Conservation (phyloP, 371 early-diverging fungal species). For the Sanchytrium tribonematis region DNA sequence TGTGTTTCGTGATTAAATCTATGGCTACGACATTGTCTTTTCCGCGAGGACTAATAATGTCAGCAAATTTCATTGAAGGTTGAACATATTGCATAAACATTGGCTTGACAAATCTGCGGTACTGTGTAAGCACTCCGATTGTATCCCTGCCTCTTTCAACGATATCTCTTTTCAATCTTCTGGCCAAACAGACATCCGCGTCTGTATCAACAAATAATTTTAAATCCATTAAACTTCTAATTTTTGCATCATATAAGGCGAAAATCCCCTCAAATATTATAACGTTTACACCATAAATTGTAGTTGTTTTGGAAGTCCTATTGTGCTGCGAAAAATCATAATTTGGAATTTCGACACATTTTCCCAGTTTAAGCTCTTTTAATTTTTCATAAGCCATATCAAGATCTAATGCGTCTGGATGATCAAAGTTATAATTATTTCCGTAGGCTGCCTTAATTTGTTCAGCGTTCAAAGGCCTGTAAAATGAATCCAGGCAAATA, state of each 20-base stretch:
- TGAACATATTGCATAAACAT: constrained; percentile 57
- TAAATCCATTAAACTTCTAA: constrained; percentile 52
- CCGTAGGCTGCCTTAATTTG: constrained; percentile 19
- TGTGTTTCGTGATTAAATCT: constrained; percentile 56
- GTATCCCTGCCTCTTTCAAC: constrained; percentile 57
- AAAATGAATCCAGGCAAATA: constrained; percentile 77
- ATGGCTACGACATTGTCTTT: constrained; percentile 62
- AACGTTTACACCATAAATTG: constrained; percentile 67
- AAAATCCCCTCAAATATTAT: constrained; percentile 78
- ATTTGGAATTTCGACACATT: constrained; percentile 35
- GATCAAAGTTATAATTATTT: constrained; percentile 52
- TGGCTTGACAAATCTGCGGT: constrained; percentile 65
- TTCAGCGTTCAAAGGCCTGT: constrained; percentile 46
- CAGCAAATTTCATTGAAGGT: constrained; percentile 63
- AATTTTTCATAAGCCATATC: constrained; percentile 37
- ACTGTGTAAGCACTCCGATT: constrained; percentile 52
- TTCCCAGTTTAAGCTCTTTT: constrained; percentile 35
- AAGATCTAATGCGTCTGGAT: constrained; percentile 49
- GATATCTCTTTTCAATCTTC: constrained; percentile 66
- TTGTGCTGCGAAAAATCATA: constrained; percentile 48
- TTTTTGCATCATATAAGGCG: constrained; percentile 38
- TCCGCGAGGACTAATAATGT: constrained; percentile 68
- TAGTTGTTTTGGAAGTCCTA: constrained; percentile 34
- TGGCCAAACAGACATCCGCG: constrained; percentile 56
- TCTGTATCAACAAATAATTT: constrained; percentile 85